Percentiles rank a stretch among this genome's conserved stretches.
Conservation (phyloP, 2,329 filamentous ascomycete species). For the Parasarocladium wereldwijsianum region DNA sequence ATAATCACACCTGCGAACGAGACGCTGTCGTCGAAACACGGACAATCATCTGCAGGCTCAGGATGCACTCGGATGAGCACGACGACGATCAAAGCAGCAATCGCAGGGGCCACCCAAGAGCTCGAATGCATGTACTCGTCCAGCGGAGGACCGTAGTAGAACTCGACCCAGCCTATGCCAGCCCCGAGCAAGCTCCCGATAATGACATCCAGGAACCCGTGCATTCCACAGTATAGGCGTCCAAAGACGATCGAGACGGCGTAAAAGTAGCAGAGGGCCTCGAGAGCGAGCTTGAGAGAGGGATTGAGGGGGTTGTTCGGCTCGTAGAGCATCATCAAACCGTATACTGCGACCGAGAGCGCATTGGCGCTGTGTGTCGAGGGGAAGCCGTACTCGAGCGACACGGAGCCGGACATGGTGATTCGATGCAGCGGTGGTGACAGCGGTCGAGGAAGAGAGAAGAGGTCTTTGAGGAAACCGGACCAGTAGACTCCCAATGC, state of each 20-base stretch:
- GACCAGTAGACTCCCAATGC: conserved; percentile 73
- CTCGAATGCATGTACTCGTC: conserved; percentile 57
- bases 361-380: conserved; percentile 97
- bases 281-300: conserved; percentile 45
- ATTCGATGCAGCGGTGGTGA: conserved; percentile 88
- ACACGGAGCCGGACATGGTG: conserved; percentile 91
- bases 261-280: conserved; percentile 66
- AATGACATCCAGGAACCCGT: conserved; percentile 85
- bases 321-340: conserved; percentile 53
- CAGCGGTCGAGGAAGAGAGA: conserved; percentile 80
- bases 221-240: conserved; percentile 94
- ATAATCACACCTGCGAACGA: conserved; percentile 85
- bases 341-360: conserved; percentile 82
- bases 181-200: conserved; percentile 67
- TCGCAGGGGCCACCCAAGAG: conserved; percentile 46
- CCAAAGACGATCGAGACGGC: conserved; percentile 80
- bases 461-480: conserved; percentile 86
- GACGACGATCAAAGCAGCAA: conserved; percentile 52
- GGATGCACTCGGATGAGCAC: conserved; percentile 78
- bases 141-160: conserved; percentile 44
- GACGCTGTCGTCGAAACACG: conserved; percentile 92
- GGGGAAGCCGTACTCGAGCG: conserved; percentile 92
- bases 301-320: conserved; percentile 47
- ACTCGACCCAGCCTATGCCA: conserved; percentile 43
- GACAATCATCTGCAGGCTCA: conserved; percentile 91